Conservation (phyloP, 306 rosid genomes). For the Argentina anserina region DNA sequence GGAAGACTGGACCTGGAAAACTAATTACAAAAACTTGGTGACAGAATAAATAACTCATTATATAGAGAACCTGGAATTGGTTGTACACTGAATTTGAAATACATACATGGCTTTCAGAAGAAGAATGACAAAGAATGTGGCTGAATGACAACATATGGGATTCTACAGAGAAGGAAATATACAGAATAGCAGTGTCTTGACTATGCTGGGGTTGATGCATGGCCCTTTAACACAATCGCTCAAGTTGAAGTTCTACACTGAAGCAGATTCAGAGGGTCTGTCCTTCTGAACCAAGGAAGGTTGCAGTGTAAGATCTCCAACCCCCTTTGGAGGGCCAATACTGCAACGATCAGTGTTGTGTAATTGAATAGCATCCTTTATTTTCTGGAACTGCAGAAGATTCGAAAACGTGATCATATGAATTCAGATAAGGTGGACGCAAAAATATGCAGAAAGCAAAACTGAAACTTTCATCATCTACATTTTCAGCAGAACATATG, state of each 20-base stretch:
- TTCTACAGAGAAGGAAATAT: slow-evolving; percentile 32
- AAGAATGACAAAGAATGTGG: slow-evolving; percentile 54
- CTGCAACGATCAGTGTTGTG: slow-evolving; percentile 98
- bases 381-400: slow-evolving; percentile 75
- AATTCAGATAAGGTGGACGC: not conserved
- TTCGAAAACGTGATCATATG: slow-evolving; percentile 13
- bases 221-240: slow-evolving; percentile 1
- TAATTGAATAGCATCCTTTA: slow-evolving; percentile 79
- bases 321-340: slow-evolving; percentile 81
- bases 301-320: slow-evolving; percentile 58
- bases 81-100: slow-evolving; percentile 27
- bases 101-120: slow-evolving; percentile 29
- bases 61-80: slow-evolving; percentile 22
- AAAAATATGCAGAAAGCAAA: not conserved
- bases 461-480: not conserved
- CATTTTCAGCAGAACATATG: not conserved
- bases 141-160: slow-evolving; percentile 25
- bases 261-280: slow-evolving; percentile 47
- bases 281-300: slow-evolving; percentile 51
- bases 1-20: not conserved
- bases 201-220: slow-evolving; percentile 23
- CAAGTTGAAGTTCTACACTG: slow-evolving; percentile 24
- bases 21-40: not conserved
- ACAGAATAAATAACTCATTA: slow-evolving; percentile 18
- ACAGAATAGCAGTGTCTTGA: slow-evolving; percentile 42